These are phyloP conservation scores for Apiotrichum sp. DNA, from an alignment of 1,284 basidiomycete species.

Conservation along the genomic window DNA sequence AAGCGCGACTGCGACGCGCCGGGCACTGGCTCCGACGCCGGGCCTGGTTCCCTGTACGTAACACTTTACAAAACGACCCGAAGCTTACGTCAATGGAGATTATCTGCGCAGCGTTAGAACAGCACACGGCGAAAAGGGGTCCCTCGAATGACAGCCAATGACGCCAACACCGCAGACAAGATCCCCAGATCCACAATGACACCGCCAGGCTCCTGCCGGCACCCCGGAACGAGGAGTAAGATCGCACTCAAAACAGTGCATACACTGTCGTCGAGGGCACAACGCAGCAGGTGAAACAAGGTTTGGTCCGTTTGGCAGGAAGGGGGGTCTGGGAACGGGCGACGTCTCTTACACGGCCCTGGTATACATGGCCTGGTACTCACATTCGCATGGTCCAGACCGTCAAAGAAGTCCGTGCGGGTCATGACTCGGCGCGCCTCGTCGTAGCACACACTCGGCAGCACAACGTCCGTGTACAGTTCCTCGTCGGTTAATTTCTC, in stretches of 20 bases:
- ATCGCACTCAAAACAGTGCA: no score
- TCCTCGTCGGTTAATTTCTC: background rate
- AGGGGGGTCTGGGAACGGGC: no score
- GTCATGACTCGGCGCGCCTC: slow-evolving; percentile 64
- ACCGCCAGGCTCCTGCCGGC: no score
- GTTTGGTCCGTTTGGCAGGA: no score
- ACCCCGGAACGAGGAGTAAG: no score
- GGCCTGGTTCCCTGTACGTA: no score
- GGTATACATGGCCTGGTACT: slow-evolving; percentile 8
- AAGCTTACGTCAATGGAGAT: slow-evolving; percentile 66
- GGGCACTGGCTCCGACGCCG: no score
- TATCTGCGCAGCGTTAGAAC: slow-evolving; percentile 51
- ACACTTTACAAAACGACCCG: background rate
- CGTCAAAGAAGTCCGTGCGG: slow-evolving; percentile 68
- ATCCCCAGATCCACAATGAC: background rate
- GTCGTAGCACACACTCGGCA: slow-evolving; percentile 40
- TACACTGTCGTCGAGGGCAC: no score
- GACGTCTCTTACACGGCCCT: no score
- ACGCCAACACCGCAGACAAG: slow-evolving; percentile 1
- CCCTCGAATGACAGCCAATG: background rate
- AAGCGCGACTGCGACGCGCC: no score
- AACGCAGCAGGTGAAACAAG: background rate
- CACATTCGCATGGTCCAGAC: slow-evolving; percentile 46
- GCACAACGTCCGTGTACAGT: slow-evolving; percentile 25
- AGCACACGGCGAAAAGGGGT: slow-evolving; percentile 12